A percentile compares a stretch with the other conserved stretches of the same genome.
Evolutionary conservation across 495 filamentous ascomycete genomes (phyloP).

Genomic region (Sphaerosporella brunnea): DNA sequence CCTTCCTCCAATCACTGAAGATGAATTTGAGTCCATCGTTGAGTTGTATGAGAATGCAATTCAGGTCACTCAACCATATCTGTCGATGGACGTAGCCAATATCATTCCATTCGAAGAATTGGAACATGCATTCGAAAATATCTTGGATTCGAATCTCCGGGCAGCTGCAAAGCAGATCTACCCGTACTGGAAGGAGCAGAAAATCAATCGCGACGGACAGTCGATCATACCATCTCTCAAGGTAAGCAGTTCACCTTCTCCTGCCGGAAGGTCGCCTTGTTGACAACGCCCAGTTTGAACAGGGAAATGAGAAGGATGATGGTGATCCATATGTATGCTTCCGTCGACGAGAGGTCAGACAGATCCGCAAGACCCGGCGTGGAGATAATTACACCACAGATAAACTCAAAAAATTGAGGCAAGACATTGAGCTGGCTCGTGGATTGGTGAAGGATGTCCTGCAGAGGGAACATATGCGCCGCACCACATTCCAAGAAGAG

Average conservation of each 20-base stretch:
- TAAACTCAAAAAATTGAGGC: constrained; percentile 78
- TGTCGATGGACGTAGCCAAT: constrained; percentile 67
- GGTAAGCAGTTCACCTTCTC: too few species aligned
- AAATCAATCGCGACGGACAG: constrained; percentile 45
- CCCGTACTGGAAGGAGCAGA: constrained; percentile 69
- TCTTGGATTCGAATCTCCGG: constrained; percentile 46
- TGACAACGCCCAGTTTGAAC: constrained; percentile 51
- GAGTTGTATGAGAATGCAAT: constrained; percentile 82
- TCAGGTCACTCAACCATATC: constrained; percentile 63
- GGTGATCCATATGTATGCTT: constrained; percentile 97
- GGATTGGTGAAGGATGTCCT: constrained; percentile 58
- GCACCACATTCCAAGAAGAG: constrained; percentile 57
- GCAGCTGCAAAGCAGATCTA: constrained; percentile 72
- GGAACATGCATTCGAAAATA: constrained; percentile 55
- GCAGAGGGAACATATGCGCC: constrained; percentile 58
- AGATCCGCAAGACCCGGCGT: constrained; percentile 83
- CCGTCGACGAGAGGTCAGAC: constrained; percentile 82
- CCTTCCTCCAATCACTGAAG: constrained; percentile 53
- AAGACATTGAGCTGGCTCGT: constrained; percentile 78
- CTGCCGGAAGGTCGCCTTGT: too few species aligned
- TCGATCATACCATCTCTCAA: constrained; percentile 59
- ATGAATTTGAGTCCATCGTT: constrained; percentile 88
- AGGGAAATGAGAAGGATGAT: constrained; percentile 80
- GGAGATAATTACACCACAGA: constrained; percentile 86
- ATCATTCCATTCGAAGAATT: constrained; percentile 66